These are phyloP conservation scores for Gossypium sturtianum DNA, from an alignment of 345 rosid genomes.

Conservation along the genomic window DNA sequence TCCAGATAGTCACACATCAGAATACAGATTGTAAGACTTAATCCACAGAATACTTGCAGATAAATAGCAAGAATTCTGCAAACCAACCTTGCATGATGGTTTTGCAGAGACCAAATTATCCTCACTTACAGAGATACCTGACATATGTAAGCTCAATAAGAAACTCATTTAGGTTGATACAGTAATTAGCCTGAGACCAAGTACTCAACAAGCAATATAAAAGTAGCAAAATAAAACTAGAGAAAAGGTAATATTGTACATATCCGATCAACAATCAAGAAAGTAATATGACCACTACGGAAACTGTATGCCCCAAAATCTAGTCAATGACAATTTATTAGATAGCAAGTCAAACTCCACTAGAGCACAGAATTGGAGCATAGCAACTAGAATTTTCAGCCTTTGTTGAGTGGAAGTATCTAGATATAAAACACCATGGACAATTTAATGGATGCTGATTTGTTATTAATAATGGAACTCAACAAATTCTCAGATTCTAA, in stretches of 20 bases:
- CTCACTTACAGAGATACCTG: neutral
- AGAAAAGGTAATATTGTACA: neutral
- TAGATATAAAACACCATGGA: constrained; percentile 15
- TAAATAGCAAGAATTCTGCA: neutral
- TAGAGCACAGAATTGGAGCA: neutral
- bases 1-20: constrained; percentile 1
- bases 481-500: constrained; percentile 56
- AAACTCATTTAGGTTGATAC: neutral
- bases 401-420: constrained; percentile 4
- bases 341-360: constrained; percentile 5
- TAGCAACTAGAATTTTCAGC: neutral
- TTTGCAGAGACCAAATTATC: neutral
- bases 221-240: neutral
- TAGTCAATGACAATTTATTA: neutral
- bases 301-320: neutral
- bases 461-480: constrained; percentile 63
- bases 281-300: neutral
- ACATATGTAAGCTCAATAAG: neutral
- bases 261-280: neutral
- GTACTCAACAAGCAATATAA: neutral
- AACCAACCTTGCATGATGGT: neutral
- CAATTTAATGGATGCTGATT: constrained; percentile 45
- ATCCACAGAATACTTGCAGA: neutral
- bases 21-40: neutral
- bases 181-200: neutral